Base-by-base conservation (phyloP, 352 stramenopile species). In the Thalassiosira hispida region DNA sequence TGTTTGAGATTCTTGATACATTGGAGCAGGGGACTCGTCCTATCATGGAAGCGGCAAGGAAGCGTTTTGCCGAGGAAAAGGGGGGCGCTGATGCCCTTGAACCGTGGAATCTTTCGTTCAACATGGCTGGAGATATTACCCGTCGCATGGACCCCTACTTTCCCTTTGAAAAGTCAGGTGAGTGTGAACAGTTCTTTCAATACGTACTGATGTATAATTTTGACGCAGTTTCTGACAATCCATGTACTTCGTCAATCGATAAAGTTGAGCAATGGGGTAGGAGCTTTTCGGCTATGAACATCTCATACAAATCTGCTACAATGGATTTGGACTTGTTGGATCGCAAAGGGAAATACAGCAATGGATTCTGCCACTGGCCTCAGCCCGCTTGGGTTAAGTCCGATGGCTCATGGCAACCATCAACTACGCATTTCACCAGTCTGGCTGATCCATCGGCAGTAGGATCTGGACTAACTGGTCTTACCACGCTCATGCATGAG, bases 341-440 rank as follows among this genome's bases (percentile, higher is more conserved):
- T 73, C 57, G 85, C 4, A 73, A 79, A 8, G 78, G 84, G 2
- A 91, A 91, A 47, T 91, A 91, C 60, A 80, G 55, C 1, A 91
- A 91, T 62, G 86, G 86, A 11, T 91, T 91, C 59, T 91, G 85
- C 55, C 85, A 91, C 53, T 91, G 85, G 85, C 85, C 85, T 7
- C 62, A 76, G 35, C 70, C 71, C 47, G 79, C 82, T 1, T 91
- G 83, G 83, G 55, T 83, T 0, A 87, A 88, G 59, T 67, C 77
- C 8, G 85, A 87, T 73, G 76, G 77, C 16, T 79, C 63, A 6
- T 90, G 60, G 25, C 68, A 84, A 57, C 83, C 85, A 1, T 83
- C 76, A 1, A 68, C 61, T n/a, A 81, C 85, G 5, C 83, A 91
- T 53, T 91, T 91, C 67, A 91, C 85, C 1, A 84, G 67, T 35